Conservation (phyloP, 805 yeast species). For the Hanseniaspora lachancei region DNA sequence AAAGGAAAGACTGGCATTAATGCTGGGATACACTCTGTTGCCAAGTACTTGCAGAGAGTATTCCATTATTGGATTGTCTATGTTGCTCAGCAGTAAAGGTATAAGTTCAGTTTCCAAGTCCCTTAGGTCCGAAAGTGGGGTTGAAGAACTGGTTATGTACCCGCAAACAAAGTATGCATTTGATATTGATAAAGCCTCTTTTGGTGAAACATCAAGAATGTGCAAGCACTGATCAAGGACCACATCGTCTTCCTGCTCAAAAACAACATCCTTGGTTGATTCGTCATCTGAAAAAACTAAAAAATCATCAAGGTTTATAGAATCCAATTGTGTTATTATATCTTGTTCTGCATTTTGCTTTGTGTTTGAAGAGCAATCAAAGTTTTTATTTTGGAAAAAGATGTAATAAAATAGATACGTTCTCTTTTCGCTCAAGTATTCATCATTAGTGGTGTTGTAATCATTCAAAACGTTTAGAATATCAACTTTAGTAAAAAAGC, state of each 20-base stretch:
- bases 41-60: background rate
- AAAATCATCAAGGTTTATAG: conserved; percentile 2
- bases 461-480: background rate
- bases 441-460: background rate
- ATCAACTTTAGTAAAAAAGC: background rate
- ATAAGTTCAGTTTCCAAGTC: conserved; percentile 1
- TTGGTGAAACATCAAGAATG: background rate
- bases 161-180: background rate
- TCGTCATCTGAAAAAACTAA: conserved; percentile 5
- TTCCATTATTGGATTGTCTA: background rate
- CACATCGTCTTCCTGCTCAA: background rate
- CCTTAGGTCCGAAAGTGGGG: background rate
- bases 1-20: background rate
- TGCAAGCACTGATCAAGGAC: background rate
- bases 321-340: background rate
- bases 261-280: background rate
- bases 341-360: background rate
- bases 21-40: background rate
- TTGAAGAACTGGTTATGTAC: background rate
- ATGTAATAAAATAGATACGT: background rate
- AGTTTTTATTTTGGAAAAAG: background rate
- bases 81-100: background rate
- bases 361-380: too few relatives aligned
- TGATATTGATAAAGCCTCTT: background rate
- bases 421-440: background rate